Percentiles rank a stretch among this genome's conserved stretches.
Evolutionary conservation across 768 basidiomycete species (phyloP).

Genomic region (Leccinum obscurum): DNA sequence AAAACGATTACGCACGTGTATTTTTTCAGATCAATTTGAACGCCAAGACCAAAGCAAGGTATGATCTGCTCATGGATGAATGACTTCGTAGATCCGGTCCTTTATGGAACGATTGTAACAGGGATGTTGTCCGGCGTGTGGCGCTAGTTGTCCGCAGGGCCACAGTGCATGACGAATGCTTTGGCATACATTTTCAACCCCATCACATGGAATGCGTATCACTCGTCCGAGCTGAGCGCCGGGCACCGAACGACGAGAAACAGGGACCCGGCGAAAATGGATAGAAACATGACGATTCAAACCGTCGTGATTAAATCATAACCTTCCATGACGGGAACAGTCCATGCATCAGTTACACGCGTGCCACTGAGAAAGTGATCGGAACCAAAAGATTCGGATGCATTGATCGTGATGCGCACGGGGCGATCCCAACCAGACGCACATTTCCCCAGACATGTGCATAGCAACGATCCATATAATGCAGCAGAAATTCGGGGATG

Average conservation of each 20-base stretch:
- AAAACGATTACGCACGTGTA: neutral
- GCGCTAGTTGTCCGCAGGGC: neutral
- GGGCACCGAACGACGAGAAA: neutral
- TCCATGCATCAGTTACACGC: neutral
- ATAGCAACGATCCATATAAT: neutral
- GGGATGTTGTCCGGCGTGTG: neutral
- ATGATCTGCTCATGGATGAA: neutral
- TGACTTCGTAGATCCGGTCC: neutral
- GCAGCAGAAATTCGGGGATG: neutral
- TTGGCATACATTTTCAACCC: too few species aligned
- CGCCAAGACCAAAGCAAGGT: too few species aligned
- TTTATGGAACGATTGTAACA: neutral
- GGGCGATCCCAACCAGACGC: neutral
- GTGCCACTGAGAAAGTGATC: too few species aligned
- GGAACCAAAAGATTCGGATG: neutral
- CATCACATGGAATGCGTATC: too few species aligned
- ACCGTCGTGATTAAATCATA: neutral
- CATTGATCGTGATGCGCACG: neutral
- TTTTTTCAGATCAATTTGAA: neutral
- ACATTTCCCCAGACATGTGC: neutral
- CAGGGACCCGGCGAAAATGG: neutral
- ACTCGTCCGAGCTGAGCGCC: too few species aligned
- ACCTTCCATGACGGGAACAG: neutral
- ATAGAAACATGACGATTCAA: neutral
- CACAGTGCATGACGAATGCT: neutral